A percentile compares a stretch with the other conserved stretches of the same genome.
Evolutionary conservation across 352 stramenopile genomes (phyloP).

Genomic region (Pilasporangium apinafurcum): DNA sequence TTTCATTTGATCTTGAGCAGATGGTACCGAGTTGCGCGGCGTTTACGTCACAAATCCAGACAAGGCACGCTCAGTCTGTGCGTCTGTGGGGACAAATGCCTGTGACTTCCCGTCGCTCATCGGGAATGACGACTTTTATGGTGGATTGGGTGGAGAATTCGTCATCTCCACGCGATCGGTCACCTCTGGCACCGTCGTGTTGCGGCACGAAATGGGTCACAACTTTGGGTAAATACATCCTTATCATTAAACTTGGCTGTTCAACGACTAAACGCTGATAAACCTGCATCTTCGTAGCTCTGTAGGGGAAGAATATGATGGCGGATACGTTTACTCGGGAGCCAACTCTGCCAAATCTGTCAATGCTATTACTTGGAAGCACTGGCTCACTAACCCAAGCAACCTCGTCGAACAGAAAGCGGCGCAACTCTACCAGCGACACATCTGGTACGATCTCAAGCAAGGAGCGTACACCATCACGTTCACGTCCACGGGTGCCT

Average conservation of each 20-base stretch:
- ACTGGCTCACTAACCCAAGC: constrained; percentile 23
- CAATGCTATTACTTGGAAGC: constrained; percentile 10
- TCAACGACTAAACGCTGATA: no score
- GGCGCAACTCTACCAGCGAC: constrained; percentile 16
- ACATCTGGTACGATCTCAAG: constrained; percentile 31
- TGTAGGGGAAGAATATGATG: constrained; percentile 41
- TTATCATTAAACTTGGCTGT: no score
- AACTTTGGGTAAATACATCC: constrained; percentile 29
- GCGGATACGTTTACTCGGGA: constrained; percentile 23
- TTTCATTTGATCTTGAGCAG: no score
- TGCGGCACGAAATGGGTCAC: constrained; percentile 34
- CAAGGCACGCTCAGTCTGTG: constrained; percentile 8
- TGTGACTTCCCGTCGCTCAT: constrained; percentile 30
- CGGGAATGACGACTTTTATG: constrained; percentile 31
- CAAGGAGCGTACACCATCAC: constrained; percentile 19
- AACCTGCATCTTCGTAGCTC: no score
- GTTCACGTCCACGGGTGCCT: constrained; percentile 21
- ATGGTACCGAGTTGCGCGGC: constrained; percentile 9
- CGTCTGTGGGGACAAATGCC: neutral
- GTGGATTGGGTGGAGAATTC: constrained; percentile 28
- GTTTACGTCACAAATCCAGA: constrained; percentile 10
- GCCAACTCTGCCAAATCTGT: constrained; percentile 16
- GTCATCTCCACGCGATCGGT: constrained; percentile 23
- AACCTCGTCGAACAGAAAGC: constrained; percentile 13
- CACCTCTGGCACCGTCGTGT: constrained; percentile 19